Evolutionary conservation across 2,329 filamentous ascomycete genomes (phyloP).

Genomic region (Phyllosticta citrichinensis): DNA sequence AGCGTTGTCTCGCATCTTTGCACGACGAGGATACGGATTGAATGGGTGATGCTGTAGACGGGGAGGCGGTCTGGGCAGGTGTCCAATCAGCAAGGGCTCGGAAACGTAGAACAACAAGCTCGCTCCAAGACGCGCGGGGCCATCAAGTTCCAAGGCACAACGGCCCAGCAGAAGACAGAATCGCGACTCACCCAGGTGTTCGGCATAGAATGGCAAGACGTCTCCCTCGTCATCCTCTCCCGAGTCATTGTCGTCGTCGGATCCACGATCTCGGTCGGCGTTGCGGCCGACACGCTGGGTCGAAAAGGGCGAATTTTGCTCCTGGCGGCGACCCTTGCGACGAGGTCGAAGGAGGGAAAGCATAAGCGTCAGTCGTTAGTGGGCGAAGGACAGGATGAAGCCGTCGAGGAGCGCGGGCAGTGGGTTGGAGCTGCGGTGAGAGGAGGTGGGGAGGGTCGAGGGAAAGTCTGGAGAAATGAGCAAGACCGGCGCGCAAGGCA

Average conservation of each 20-base stretch:
- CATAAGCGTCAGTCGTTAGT: slow-evolving; percentile 15
- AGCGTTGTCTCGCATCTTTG: slow-evolving; percentile 83
- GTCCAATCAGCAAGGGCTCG: slow-evolving; percentile 16
- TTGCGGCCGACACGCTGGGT: slow-evolving; percentile 17
- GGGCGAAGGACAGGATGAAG: no score
- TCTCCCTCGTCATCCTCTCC: slow-evolving; percentile 19
- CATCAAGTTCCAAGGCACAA: no score
- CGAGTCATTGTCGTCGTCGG: slow-evolving; percentile 17
- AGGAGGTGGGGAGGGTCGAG: neutral
- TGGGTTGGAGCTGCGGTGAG: neutral
- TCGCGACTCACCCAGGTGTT: slow-evolving; percentile 24
- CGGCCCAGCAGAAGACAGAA: no score
- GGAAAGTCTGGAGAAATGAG: neutral
- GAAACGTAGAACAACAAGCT: no score
- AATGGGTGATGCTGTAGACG: slow-evolving; percentile 82
- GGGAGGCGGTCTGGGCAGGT: slow-evolving; percentile 64
- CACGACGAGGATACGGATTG: slow-evolving; percentile 75
- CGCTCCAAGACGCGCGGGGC: no score
- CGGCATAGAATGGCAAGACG: slow-evolving; percentile 28
- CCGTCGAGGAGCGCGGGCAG: slow-evolving; percentile 1
- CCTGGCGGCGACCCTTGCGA: slow-evolving; percentile 19
- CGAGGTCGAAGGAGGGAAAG: slow-evolving; percentile 28
- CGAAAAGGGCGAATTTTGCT: slow-evolving; percentile 26
- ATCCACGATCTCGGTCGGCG: slow-evolving; percentile 15
- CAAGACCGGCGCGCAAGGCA: no score